Percentiles rank a stretch among this genome's conserved stretches.
phyloP scores from a whole-genome alignment of 2,329 filamentous ascomycete species.

The Fusarium coicis region DNA sequence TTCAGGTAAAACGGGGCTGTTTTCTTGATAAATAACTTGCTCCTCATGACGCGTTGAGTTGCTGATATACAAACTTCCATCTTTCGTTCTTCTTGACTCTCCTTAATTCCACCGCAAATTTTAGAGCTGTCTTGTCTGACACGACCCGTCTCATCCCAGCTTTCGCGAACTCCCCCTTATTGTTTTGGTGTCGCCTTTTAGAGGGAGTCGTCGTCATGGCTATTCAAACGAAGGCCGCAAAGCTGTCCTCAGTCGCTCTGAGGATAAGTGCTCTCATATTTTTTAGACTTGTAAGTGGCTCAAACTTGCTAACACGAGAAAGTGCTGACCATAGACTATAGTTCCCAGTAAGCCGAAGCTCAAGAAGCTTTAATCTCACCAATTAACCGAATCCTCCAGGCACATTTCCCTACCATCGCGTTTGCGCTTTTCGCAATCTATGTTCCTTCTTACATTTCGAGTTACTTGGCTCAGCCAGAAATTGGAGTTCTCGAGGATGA shows the following conservation, averaged over 20 bases:
- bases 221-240: constrained; percentile 47
- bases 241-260: constrained; percentile 51
- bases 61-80: constrained; percentile 15
- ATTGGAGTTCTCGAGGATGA: constrained; percentile 70
- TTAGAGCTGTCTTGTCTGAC: constrained; percentile 2
- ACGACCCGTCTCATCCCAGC: constrained; percentile 6
- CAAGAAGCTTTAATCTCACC: constrained; percentile 15
- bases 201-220: constrained; percentile 42
- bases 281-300: constrained; percentile 50
- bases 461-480: constrained; percentile 65
- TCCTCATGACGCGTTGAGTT: constrained; percentile 24
- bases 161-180: constrained; percentile 11
- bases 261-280: constrained; percentile 52
- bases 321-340: constrained; percentile 34
- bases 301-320: background rate
- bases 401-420: constrained; percentile 61
- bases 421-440: constrained; percentile 75
- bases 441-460: constrained; percentile 69
- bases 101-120: constrained; percentile 24
- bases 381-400: constrained; percentile 41
- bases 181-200: constrained; percentile 17
- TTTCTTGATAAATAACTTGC: constrained; percentile 17
- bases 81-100: constrained; percentile 35
- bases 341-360: constrained; percentile 50
- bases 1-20: constrained; percentile 24